Base-by-base conservation (phyloP, 164 flowering plant species). In the Houttuynia cordata region DNA sequence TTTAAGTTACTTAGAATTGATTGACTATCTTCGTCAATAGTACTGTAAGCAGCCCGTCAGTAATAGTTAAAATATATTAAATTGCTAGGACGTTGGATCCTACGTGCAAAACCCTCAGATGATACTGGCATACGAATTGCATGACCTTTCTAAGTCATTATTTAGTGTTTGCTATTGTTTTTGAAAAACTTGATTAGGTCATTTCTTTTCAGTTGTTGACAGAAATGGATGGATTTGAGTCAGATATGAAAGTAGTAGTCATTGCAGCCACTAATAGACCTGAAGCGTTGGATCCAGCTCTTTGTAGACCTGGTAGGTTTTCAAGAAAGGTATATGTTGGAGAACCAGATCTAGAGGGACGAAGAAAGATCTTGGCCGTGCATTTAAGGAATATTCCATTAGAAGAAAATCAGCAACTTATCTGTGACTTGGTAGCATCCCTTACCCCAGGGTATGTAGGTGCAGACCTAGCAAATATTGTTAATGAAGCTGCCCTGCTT, bases 201-300 rank as follows among this genome's bases (percentile, higher is more conserved):
- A 30, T 30, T 30, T 30, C 64, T 66, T 61, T 74, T 73, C 71
- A 93, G 99, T 75, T 93, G 75, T 79, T 93, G 67, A 93, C 99
- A 55, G 99, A 93, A 72, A 88, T 93, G 97, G 99, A 93, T 79
- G 99, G 99, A 53, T 93, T 93, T 75, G 96, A 88, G 72, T 78
- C 95, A n/a, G 92, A 85, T 63, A 76, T 71, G 67, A 90, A 86
- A 71, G 92, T 90, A 63, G 74, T 90, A 58, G 97, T 93, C 34
- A 79, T 93, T 60, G 99, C 92, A 25, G 97, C 99, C 64, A 93
- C 97, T 42, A 93, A 93, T 65, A 77, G 96, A 57, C 96, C 99
- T 49, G 97, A 90, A 77, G 96, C 97, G 58, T 65, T 93, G 73
- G 99, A 93, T 68, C 80, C 91, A 13, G 99, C 99, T 61, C 91